Conservation (phyloP, 2,329 filamentous ascomycete species). For the Fusarium devonianum region DNA sequence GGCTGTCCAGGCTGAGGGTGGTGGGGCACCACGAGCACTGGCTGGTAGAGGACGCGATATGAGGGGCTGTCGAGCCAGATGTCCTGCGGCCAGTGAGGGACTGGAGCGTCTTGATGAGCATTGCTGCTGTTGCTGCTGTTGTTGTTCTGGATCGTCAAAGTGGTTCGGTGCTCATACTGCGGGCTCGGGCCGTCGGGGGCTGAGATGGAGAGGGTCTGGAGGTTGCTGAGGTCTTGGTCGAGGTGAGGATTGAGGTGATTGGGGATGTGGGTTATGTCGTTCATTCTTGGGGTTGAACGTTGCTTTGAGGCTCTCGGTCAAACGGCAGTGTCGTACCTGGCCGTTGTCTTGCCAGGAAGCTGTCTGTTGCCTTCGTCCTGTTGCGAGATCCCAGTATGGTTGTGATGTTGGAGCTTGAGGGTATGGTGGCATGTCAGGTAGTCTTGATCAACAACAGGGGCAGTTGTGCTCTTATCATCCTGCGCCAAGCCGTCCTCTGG, state of each 20-base stretch:
- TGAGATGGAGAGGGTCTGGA: constrained; percentile 5
- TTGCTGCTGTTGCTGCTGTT: too few relatives aligned
- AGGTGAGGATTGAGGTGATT: neutral
- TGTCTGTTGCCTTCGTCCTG: too few relatives aligned
- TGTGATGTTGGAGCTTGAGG: too few relatives aligned
- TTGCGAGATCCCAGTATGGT: too few relatives aligned
- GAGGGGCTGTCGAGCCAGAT: constrained; percentile 26
- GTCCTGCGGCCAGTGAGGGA: constrained; percentile 18
- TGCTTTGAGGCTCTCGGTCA: too few relatives aligned
- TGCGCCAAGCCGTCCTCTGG: too few relatives aligned
- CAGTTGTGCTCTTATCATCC: too few relatives aligned
- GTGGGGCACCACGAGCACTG: constrained; percentile 11
- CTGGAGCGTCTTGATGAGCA: too few relatives aligned
- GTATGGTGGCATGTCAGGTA: too few relatives aligned
- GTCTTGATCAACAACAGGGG: too few relatives aligned
- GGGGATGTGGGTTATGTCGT: neutral
- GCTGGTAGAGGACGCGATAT: constrained; percentile 25
- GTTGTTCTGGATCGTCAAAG: constrained; percentile 10
- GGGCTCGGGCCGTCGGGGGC: neutral
- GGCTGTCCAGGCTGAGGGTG: neutral
- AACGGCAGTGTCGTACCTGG: too few relatives aligned
- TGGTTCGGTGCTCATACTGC: constrained; percentile 9
- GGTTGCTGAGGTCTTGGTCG: neutral
- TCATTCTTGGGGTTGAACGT: neutral
- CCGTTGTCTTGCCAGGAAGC: too few relatives aligned